phyloP scores from a whole-genome alignment of 1,139 yeast species.

The Yamadazyma jaroonii region DNA sequence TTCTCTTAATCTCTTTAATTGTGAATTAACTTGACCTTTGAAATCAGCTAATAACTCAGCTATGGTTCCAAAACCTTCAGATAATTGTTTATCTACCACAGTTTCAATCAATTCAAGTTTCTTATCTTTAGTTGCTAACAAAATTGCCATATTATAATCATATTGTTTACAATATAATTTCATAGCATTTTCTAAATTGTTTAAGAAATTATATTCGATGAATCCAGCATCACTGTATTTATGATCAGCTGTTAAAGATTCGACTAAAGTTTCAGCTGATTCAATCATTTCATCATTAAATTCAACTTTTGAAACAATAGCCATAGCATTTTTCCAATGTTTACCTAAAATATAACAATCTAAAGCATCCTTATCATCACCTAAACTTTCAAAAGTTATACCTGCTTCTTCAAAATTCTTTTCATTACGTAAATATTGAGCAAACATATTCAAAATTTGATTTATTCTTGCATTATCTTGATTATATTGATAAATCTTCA shows the following conservation, averaged over 20 bases:
- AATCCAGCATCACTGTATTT: slow-evolving; percentile 82
- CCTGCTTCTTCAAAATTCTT: slow-evolving; percentile 73
- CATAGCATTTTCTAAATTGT: slow-evolving; percentile 61
- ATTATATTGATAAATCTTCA: slow-evolving; percentile 56
- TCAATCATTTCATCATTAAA: slow-evolving; percentile 32
- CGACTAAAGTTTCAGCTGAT: slow-evolving; percentile 58
- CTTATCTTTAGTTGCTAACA: slow-evolving; percentile 50
- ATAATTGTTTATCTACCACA: slow-evolving; percentile 68
- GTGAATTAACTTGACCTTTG: slow-evolving; percentile 79
- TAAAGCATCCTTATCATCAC: slow-evolving; percentile 56
- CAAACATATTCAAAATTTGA: slow-evolving; percentile 58
- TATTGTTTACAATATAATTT: slow-evolving; percentile 72
- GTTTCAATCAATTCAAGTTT: slow-evolving; percentile 49
- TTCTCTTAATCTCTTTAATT: slow-evolving; percentile 78
- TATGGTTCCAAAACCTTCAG: slow-evolving; percentile 83
- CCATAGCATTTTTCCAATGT: slow-evolving; percentile 82
- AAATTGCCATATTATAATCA: slow-evolving; percentile 71
- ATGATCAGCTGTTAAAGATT: slow-evolving; percentile 64
- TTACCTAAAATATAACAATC: slow-evolving; percentile 67
- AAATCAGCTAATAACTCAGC: slow-evolving; percentile 93
- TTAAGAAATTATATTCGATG: slow-evolving; percentile 61
- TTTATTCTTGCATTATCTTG: slow-evolving; percentile 51
- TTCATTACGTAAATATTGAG: slow-evolving; percentile 52
- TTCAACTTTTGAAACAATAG: slow-evolving; percentile 47
- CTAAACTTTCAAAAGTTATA: slow-evolving; percentile 68